phyloP scores from a whole-genome alignment of 805 yeast genomes.

The Lachancea dasiensis region DNA sequence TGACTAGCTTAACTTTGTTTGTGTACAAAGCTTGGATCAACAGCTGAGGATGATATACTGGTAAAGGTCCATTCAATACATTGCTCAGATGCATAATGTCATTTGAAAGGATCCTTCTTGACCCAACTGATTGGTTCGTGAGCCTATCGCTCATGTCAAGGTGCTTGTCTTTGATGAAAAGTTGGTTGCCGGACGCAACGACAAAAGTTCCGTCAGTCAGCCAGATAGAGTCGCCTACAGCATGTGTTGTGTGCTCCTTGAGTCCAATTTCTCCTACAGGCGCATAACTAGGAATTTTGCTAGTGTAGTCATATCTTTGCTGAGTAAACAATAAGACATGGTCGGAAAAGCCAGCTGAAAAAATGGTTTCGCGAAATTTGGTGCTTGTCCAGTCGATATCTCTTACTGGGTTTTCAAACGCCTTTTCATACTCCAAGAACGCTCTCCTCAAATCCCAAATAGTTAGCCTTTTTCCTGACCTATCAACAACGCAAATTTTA shows the following conservation, averaged over 20 bases:
- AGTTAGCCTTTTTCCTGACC: slow-evolving; percentile 43
- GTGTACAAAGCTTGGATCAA: slow-evolving; percentile 67
- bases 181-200: slow-evolving; percentile 84
- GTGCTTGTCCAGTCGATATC: slow-evolving; percentile 90
- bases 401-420: slow-evolving; percentile 39
- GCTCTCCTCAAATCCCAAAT: slow-evolving; percentile 77
- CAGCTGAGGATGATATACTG: slow-evolving; percentile 86
- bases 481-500: slow-evolving; percentile 70
- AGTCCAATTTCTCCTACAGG: slow-evolving; percentile 71
- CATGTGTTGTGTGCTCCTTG: slow-evolving; percentile 64
- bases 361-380: slow-evolving; percentile 56
- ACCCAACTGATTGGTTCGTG: slow-evolving; percentile 50
- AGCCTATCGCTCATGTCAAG: slow-evolving; percentile 51
- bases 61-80: slow-evolving; percentile 82
- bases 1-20: slow-evolving; percentile 50
- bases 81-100: slow-evolving; percentile 63
- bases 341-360: slow-evolving; percentile 71
- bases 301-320: slow-evolving; percentile 83
- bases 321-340: slow-evolving; percentile 69
- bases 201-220: slow-evolving; percentile 70
- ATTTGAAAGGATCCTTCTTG: slow-evolving; percentile 48
- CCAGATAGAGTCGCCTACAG: slow-evolving; percentile 89
- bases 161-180: slow-evolving; percentile 70
- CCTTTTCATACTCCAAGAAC: slow-evolving; percentile 55
- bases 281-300: slow-evolving; percentile 68